These are phyloP conservation scores for Chaetomium fimeti DNA, from an alignment of 495 filamentous ascomycete species.

Conservation along the genomic window DNA sequence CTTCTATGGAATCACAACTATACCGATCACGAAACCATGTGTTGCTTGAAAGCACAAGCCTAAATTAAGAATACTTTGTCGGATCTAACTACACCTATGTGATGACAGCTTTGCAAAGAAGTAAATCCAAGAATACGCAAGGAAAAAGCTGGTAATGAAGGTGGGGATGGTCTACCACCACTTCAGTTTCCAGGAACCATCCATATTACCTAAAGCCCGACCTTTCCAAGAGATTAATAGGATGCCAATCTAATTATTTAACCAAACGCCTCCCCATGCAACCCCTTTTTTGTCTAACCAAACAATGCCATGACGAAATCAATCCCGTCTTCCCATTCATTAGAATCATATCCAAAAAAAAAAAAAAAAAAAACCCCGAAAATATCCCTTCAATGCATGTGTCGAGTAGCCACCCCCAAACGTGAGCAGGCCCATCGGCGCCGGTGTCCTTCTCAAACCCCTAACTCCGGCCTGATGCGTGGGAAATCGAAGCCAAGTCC, in stretches of 20 bases:
- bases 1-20: too few species aligned
- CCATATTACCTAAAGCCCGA: background rate
- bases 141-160: slow-evolving; percentile 14
- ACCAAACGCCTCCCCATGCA: slow-evolving; percentile 14
- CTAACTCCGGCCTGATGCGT: slow-evolving; percentile 1
- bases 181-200: background rate
- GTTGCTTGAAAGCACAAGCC: background rate
- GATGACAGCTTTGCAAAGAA: background rate
- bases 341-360: background rate
- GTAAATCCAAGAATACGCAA: background rate
- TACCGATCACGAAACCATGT: background rate
- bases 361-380: too few species aligned
- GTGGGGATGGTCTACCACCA: background rate
- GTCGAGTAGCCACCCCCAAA: background rate
- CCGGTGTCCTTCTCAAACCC: slow-evolving; percentile 3
- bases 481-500: slow-evolving; percentile 5
- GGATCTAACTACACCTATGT: too few species aligned
- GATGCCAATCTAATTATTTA: background rate
- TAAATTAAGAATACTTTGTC: background rate
- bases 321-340: background rate
- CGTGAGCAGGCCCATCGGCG: background rate
- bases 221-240: background rate
- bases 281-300: slow-evolving; percentile 4
- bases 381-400: background rate
- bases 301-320: background rate